phyloP scores from a whole-genome alignment of 2,329 filamentous ascomycete species.

The Zasmidium angulare region DNA sequence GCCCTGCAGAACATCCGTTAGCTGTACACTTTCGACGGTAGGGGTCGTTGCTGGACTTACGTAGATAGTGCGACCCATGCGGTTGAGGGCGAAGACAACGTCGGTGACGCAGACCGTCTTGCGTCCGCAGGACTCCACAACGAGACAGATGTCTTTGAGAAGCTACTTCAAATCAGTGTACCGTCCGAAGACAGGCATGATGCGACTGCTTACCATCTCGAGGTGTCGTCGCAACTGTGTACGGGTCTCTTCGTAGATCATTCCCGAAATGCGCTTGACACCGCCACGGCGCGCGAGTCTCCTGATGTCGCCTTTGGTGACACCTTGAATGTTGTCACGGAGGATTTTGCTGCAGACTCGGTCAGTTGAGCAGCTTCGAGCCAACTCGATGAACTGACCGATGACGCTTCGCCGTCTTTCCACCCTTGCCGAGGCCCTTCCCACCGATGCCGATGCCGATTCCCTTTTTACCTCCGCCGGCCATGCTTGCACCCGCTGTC shows the following conservation, averaged over 20 bases:
- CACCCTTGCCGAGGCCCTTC: slow-evolving; percentile 17
- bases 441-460: slow-evolving; percentile 11
- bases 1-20: background rate
- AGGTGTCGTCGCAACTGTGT: slow-evolving; percentile 56
- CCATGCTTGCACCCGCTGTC: background rate
- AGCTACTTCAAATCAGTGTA: slow-evolving; percentile 10
- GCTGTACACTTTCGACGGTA: background rate
- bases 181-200: no score
- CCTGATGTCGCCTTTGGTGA: slow-evolving; percentile 71
- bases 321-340: slow-evolving; percentile 97
- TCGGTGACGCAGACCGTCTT: slow-evolving; percentile 66
- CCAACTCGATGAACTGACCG: slow-evolving; percentile 14
- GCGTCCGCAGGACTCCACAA: slow-evolving; percentile 20
- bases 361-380: no score
- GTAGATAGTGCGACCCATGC: slow-evolving; percentile 17
- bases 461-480: slow-evolving; percentile 3
- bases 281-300: slow-evolving; percentile 74
- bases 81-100: slow-evolving; percentile 54
- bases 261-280: slow-evolving; percentile 68
- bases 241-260: slow-evolving; percentile 65
- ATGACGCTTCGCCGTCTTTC: slow-evolving; percentile 25
- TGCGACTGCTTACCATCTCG: slow-evolving; percentile 51
- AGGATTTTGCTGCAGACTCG: slow-evolving; percentile 98
- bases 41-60: background rate
- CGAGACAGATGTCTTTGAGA: slow-evolving; percentile 26